Percentiles rank a stretch among this genome's conserved stretches.
Conservation (phyloP, 257 asterid species). For the Scutellaria galericulata region DNA sequence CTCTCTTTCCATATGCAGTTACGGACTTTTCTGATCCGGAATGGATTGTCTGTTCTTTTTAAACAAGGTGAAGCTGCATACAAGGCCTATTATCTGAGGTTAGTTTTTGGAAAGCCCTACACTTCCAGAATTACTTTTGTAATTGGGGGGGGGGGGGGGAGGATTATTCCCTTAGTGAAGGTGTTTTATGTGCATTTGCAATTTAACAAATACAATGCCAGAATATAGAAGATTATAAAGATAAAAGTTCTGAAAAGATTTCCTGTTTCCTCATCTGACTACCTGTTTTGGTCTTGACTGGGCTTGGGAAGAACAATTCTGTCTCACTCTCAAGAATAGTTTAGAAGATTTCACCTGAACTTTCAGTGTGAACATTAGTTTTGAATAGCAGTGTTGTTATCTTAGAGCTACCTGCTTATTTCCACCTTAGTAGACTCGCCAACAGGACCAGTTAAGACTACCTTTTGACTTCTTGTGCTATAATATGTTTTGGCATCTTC, state of each 20-base stretch:
- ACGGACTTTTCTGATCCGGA: constrained; percentile 89
- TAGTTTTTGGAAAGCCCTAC: constrained; percentile 35
- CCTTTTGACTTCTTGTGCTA: constrained; percentile 7
- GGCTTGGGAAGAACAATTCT: constrained; percentile 11
- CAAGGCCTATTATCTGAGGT: constrained; percentile 90
- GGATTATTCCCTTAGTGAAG: constrained; percentile 1
- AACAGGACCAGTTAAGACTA: constrained; percentile 21
- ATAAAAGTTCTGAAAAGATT: constrained; percentile 27
- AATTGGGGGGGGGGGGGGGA: neutral
- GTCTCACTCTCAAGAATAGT: constrained; percentile 24
- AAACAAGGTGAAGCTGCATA: constrained; percentile 93
- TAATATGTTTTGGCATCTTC: constrained; percentile 20
- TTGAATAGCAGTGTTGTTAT: neutral
- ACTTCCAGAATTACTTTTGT: neutral
- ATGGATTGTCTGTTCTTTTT: constrained; percentile 86
- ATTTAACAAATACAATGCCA: neutral
- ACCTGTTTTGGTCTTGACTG: constrained; percentile 17
- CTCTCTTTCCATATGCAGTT: constrained; percentile 54
- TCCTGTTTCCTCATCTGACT: constrained; percentile 20
- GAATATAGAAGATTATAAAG: constrained; percentile 9
- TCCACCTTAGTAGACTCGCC: neutral
- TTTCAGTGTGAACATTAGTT: constrained; percentile 11
- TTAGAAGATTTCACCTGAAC: constrained; percentile 8
- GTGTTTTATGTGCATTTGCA: constrained; percentile 1
- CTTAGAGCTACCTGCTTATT: constrained; percentile 5